phyloP scores from a whole-genome alignment of 306 rosid genomes.

The Astragalus membranaceus region DNA sequence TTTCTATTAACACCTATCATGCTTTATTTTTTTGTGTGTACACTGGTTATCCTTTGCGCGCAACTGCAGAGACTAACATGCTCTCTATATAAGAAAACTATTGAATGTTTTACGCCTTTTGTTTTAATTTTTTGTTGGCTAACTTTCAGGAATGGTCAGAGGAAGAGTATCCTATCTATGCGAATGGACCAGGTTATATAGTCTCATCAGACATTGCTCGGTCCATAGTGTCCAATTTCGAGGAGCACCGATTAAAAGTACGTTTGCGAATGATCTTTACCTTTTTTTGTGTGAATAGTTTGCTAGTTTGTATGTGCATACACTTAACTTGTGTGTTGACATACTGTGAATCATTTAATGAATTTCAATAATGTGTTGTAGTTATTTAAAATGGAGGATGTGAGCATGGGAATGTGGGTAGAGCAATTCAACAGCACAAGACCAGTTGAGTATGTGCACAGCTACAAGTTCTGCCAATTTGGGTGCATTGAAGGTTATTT shows the following conservation, averaged over 20 bases:
- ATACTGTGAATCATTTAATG: neutral
- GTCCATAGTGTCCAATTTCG: neutral
- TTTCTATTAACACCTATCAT: neutral
- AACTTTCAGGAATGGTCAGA: neutral
- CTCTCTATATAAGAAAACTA: neutral
- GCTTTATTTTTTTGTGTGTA: neutral
- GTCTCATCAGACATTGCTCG: neutral
- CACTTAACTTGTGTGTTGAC: neutral
- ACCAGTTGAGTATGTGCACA: slow-evolving; percentile 46
- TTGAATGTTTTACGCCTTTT: neutral
- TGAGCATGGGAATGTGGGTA: slow-evolving; percentile 88
- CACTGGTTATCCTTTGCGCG: too few relatives aligned
- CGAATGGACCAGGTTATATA: neutral
- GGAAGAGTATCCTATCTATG: slow-evolving; percentile 1
- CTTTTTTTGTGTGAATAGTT: neutral
- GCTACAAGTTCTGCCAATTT: slow-evolving; percentile 57
- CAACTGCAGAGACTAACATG: neutral
- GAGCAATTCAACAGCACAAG: slow-evolving; percentile 52
- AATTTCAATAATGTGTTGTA: neutral
- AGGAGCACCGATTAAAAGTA: neutral
- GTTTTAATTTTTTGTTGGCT: neutral
- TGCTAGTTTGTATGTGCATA: neutral
- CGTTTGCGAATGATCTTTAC: neutral
- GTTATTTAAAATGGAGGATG: slow-evolving; percentile 84
- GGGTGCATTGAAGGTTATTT: slow-evolving; percentile 61